These are phyloP conservation scores for Physaria fendleri DNA, from an alignment of 345 rosid species.

Conservation along the genomic window DNA sequence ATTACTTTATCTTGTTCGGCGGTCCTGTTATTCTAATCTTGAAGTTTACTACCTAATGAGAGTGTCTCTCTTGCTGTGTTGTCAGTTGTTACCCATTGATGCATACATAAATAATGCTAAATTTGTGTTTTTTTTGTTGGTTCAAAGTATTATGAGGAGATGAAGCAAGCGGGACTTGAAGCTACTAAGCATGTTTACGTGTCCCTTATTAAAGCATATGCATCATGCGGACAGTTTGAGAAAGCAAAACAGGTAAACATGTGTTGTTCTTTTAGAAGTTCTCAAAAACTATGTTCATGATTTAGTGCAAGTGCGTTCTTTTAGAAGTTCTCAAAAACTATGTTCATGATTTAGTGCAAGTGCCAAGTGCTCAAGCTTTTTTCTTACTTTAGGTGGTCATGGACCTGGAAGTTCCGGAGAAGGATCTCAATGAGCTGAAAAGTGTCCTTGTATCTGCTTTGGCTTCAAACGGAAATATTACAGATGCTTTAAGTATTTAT, in stretches of 20 bases:
- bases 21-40: neutral
- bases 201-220: constrained; percentile 69
- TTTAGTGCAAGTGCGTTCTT: neutral
- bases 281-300: neutral
- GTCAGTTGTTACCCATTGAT: constrained; percentile 40
- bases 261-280: neutral
- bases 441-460: constrained; percentile 62
- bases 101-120: constrained; percentile 31
- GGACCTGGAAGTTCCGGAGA: constrained; percentile 33
- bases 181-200: constrained; percentile 48
- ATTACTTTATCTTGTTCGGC: neutral
- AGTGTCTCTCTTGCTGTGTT: neutral
- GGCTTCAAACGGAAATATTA: constrained; percentile 53
- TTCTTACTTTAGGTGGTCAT: constrained; percentile 48
- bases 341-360: neutral
- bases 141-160: constrained; percentile 50
- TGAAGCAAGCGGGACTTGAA: constrained; percentile 38
- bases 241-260: constrained; percentile 72
- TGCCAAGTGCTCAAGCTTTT: constrained; percentile 6
- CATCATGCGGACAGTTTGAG: constrained; percentile 61
- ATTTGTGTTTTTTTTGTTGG: constrained; percentile 7
- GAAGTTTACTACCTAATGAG: neutral
- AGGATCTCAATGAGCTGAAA: constrained; percentile 52
- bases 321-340: neutral
- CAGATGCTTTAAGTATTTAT: constrained; percentile 58